phyloP scores from a whole-genome alignment of 2,329 filamentous ascomycete species.

The Tolypocladium tropicale region DNA sequence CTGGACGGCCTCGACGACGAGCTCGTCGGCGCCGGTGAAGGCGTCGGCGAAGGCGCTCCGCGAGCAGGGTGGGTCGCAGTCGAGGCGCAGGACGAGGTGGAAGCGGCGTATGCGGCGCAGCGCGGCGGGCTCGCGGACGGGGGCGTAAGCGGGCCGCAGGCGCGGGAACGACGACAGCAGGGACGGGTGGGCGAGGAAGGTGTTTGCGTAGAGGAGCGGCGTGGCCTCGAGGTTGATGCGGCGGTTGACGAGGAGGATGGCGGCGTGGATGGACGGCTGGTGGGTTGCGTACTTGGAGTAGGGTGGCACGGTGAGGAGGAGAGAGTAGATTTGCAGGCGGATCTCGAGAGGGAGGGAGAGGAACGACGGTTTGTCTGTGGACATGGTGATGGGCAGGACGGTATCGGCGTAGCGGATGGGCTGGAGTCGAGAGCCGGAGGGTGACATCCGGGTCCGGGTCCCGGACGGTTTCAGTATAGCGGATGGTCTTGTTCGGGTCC shows the following conservation, averaged over 20 bases:
- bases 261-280: conserved; percentile 17
- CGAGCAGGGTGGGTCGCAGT: conserved; percentile 25
- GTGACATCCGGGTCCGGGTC: background rate
- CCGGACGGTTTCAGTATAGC: background rate
- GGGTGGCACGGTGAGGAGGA: conserved; percentile 28
- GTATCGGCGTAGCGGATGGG: background rate
- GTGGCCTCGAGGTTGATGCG: conserved; percentile 30
- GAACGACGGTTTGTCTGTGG: conserved; percentile 11
- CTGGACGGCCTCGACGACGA: conserved; percentile 29
- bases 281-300: conserved; percentile 11
- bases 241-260: conserved; percentile 28
- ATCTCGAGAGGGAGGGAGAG: conserved; percentile 34
- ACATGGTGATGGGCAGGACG: background rate
- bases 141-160: conserved; percentile 21
- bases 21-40: conserved; percentile 26
- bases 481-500: background rate
- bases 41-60: conserved; percentile 17
- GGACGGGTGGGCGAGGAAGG: conserved; percentile 30
- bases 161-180: conserved; percentile 30
- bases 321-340: conserved; percentile 33
- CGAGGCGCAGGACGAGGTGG: conserved; percentile 29
- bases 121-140: conserved; percentile 17
- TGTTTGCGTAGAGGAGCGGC: conserved; percentile 33
- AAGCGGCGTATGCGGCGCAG: conserved; percentile 26
- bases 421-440: background rate